phyloP scores from a whole-genome alignment of 352 stramenopile genomes.

The Proteromonas lacertae region DNA sequence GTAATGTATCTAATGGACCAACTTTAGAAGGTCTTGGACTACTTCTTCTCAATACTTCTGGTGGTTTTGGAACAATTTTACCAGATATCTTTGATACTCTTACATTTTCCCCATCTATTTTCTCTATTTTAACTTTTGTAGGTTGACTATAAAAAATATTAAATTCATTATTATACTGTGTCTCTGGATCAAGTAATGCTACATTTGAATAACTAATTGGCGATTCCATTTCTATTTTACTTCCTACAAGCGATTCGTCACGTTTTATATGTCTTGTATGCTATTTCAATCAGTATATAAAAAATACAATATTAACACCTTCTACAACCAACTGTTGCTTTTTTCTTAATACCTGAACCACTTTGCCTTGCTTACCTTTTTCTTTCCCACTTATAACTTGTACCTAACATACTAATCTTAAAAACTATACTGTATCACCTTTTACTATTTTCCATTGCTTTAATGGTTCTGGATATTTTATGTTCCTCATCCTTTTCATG shows the following conservation, averaged over 20 bases:
- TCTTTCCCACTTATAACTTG: conserved; percentile 6
- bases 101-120: conserved; percentile 7
- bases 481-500: too few species aligned
- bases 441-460: conserved; percentile 4
- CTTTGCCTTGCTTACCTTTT: conserved; percentile 4
- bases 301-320: conserved; percentile 8
- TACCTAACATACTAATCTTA: too few species aligned
- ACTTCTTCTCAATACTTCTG: background rate
- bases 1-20: conserved; percentile 6
- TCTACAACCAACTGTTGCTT: conserved; percentile 9
- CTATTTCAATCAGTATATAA: background rate
- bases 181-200: conserved; percentile 6
- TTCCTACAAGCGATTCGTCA: too few species aligned
- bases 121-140: conserved; percentile 3
- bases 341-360: conserved; percentile 7
- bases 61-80: conserved; percentile 5
- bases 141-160: conserved; percentile 4
- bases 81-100: conserved; percentile 7
- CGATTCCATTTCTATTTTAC: background rate
- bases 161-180: background rate
- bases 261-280: background rate
- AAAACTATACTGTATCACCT: too few species aligned
- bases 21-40: background rate
- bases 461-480: background rate
- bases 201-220: conserved; percentile 8